phyloP scores from a whole-genome alignment of 2,329 filamentous ascomycete species.

The Fusarium secorum region DNA sequence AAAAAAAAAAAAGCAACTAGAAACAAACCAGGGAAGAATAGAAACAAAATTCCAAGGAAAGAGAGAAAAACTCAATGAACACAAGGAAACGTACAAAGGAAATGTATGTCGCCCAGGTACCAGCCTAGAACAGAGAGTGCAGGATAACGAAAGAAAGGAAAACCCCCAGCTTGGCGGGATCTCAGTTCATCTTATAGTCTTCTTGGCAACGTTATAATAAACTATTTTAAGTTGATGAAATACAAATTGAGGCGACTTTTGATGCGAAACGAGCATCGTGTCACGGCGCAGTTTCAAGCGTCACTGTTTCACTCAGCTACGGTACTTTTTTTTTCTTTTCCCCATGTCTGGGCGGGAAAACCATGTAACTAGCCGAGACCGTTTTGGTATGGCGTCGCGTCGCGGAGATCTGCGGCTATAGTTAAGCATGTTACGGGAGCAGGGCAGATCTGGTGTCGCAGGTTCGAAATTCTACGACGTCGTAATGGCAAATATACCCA shows the following conservation, averaged over 20 bases:
- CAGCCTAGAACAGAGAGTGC: slow-evolving; percentile 24
- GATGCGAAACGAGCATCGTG: slow-evolving; percentile 9
- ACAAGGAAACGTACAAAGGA: slow-evolving; percentile 15
- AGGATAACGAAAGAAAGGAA: neutral
- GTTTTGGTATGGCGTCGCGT: neutral
- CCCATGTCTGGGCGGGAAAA: neutral
- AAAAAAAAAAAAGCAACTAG: too few relatives aligned
- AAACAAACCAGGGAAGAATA: neutral
- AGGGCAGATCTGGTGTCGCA: slow-evolving; percentile 2
- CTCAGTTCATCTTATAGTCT: neutral
- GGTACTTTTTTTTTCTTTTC: neutral
- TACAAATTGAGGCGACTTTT: neutral
- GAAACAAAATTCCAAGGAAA: neutral
- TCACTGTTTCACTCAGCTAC: slow-evolving; percentile 13
- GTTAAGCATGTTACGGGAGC: slow-evolving; percentile 10
- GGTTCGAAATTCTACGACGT: neutral
- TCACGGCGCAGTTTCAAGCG: slow-evolving; percentile 9
- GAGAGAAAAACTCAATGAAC: neutral
- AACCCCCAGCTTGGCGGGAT: neutral
- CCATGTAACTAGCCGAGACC: neutral
- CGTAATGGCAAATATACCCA: neutral
- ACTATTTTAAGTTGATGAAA: slow-evolving; percentile 19
- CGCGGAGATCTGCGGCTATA: slow-evolving; percentile 1
- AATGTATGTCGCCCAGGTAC: slow-evolving; percentile 18
- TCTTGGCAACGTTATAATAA: slow-evolving; percentile 21